These are phyloP conservation scores for Aspergillus piperis DNA, from an alignment of 2,329 filamentous ascomycete species.

Conservation along the genomic window DNA sequence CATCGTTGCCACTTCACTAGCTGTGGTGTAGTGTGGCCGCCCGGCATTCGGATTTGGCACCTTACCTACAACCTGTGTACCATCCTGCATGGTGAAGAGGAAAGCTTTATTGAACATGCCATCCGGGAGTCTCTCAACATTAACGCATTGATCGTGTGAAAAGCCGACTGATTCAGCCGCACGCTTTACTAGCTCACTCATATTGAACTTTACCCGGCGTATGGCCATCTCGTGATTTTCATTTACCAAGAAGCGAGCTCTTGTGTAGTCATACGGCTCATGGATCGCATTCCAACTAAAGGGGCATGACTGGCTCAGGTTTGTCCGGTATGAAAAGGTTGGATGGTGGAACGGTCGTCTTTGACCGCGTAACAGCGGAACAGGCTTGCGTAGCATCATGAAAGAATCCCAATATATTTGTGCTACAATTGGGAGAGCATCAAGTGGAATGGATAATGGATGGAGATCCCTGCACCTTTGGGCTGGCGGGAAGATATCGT, in stretches of 20 bases:
- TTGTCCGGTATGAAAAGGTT: background rate
- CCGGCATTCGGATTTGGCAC: slow-evolving; percentile 26
- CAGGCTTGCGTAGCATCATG: background rate
- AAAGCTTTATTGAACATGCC: slow-evolving; percentile 25
- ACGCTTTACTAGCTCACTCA: background rate
- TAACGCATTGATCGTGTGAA: background rate
- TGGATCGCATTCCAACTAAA: background rate
- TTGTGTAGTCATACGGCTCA: background rate
- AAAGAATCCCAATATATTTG: too few species aligned
- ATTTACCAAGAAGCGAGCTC: background rate
- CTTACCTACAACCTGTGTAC: slow-evolving; percentile 21
- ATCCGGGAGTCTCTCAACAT: slow-evolving; percentile 17
- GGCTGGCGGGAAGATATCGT: too few species aligned
- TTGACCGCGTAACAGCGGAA: background rate
- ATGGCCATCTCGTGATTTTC: background rate
- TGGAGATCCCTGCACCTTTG: too few species aligned
- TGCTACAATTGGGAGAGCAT: too few species aligned
- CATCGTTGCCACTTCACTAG: slow-evolving; percentile 26
- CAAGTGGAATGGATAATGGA: too few species aligned
- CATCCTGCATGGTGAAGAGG: slow-evolving; percentile 23
- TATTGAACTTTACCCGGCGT: background rate
- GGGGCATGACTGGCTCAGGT: background rate
- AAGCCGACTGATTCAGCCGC: background rate
- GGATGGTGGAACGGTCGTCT: background rate
- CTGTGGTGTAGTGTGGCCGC: slow-evolving; percentile 17